These are phyloP conservation scores for Kwoniella dendrophila DNA, from an alignment of 768 basidiomycete species.

Conservation along the genomic window DNA sequence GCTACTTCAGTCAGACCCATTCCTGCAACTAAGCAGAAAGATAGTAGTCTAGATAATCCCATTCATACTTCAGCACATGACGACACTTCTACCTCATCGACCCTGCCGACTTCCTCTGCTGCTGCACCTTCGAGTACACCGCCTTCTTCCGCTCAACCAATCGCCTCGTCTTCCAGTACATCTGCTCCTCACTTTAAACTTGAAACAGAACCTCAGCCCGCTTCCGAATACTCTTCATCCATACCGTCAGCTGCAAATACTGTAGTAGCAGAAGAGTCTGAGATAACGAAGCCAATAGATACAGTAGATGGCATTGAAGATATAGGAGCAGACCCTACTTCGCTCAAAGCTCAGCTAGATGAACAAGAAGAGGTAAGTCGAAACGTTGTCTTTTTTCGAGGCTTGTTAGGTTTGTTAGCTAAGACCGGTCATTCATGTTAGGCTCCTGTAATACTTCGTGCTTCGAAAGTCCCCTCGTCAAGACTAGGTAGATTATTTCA, in stretches of 20 bases:
- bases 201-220: no score
- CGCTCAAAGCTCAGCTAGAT: not conserved
- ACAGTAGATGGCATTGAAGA: not conserved
- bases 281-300: not conserved
- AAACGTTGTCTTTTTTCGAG: not conserved
- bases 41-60: no score
- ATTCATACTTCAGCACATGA: no score
- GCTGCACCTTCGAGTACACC: no score
- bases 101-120: no score
- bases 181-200: no score
- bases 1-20: not conserved
- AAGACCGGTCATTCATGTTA: constrained; percentile 1
- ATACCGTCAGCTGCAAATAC: not conserved
- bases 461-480: constrained; percentile 89
- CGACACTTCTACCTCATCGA: no score
- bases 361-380: not conserved
- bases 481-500: constrained; percentile 86
- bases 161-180: not conserved
- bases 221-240: not conserved
- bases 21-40: not conserved
- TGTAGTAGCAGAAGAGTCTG: not conserved
- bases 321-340: constrained; percentile 2
- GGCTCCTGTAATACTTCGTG: constrained; percentile 53
- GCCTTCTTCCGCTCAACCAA: not conserved
- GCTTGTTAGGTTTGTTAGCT: not conserved